Evolutionary conservation across 2,329 filamentous ascomycete species (phyloP).

Genomic region (Clonostachys byssicola): DNA sequence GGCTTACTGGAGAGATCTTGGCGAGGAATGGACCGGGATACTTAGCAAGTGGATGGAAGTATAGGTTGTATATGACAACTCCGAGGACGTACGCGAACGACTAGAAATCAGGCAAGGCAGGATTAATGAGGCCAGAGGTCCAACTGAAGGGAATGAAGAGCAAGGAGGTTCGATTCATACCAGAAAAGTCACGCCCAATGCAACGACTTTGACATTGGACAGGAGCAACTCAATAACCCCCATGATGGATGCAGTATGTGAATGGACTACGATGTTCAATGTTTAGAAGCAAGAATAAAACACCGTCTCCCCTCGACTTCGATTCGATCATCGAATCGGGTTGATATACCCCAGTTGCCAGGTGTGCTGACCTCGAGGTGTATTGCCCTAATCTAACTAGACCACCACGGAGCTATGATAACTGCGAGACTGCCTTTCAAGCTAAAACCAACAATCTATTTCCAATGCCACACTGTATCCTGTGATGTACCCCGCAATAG

Average conservation of each 20-base stretch:
- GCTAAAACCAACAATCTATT: neutral
- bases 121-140: neutral
- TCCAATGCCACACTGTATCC: neutral
- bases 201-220: slow-evolving; percentile 1
- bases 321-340: neutral
- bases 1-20: slow-evolving; percentile 7
- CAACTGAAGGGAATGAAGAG: neutral
- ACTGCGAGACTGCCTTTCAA: neutral
- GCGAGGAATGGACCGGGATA: slow-evolving; percentile 15
- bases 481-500: neutral
- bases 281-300: neutral
- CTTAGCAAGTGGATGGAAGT: slow-evolving; percentile 20
- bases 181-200: neutral
- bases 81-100: slow-evolving; percentile 5
- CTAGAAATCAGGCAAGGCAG: neutral
- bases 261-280: slow-evolving; percentile 1
- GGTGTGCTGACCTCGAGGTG: slow-evolving; percentile 2
- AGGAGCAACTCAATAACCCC: slow-evolving; percentile 4
- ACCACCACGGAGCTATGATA: neutral
- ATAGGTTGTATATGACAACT: slow-evolving; percentile 17
- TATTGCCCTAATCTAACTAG: too few relatives aligned
- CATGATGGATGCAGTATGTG: slow-evolving; percentile 1
- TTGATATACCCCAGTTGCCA: neutral
- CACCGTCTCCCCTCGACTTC: neutral
- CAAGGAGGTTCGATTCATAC: neutral